Base-by-base conservation (phyloP, 306 rosid species). In the Cucumis sativus region DNA sequence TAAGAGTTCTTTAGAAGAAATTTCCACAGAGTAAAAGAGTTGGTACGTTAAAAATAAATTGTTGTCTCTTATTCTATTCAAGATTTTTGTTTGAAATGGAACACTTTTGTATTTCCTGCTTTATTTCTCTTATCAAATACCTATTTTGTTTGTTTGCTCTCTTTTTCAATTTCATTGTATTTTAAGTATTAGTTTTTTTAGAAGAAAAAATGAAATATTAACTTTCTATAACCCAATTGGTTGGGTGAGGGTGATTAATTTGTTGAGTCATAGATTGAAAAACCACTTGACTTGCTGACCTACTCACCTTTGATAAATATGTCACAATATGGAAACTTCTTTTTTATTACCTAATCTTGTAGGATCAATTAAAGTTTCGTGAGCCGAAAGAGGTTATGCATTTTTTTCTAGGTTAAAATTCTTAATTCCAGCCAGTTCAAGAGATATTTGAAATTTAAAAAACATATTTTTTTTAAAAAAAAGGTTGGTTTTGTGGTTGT, bases 21-120 rank as follows among this genome's bases (percentile, higher is more conserved):
- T 92, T 92, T 82, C 92, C 96, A 5, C 98, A 92, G 80, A 96
- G 99, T 79, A 96, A 89, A 87, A 85, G 99, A 77, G 94, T 96
- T 88, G 98, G 98, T 96, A 92, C 84, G 99, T 86, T 75, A 59
- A 74, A 58, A 54, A 35, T 54, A 79, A 72, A 60, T 33, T 35
- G 56, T 64, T 17, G 17, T 71, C 65, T 52, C 49, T 51, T 41
- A 47, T 47, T 47, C 52, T 47, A 47, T 47, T 47, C 17, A 47
- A 47, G 54, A 47, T 47, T 5, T 45, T 45, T 12, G 54, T 47
- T 47, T 12, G 17, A 47, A 47, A 2, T 47, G 16, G 54, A 43
- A 43, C 49, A 43, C 54, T 12, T 47, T 47, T 47, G 5, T 47
- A 12, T 47, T 47, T 12, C 5, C 54, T 11, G 54, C 6, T 47